A percentile compares a stretch with the other conserved stretches of the same genome.
Evolutionary conservation across 441 rosid genomes (phyloP).

Genomic region (Melastoma candidum): DNA sequence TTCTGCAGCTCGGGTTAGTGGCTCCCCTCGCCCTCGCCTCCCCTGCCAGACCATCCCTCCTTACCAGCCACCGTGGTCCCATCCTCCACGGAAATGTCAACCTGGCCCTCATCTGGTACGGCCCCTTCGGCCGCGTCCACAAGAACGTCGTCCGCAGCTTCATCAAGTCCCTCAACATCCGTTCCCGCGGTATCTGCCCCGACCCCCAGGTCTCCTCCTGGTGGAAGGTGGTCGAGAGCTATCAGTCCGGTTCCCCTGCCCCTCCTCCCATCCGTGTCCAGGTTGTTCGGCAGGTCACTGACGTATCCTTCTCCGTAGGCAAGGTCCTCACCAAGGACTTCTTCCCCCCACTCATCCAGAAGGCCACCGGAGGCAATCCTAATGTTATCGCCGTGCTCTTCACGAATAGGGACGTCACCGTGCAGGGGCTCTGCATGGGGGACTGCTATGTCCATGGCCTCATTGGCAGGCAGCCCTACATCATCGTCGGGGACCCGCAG

Average conservation of each 20-base stretch:
- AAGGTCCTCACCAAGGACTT: slow-evolving; percentile 26
- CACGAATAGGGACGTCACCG: slow-evolving; percentile 30
- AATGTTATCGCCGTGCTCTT: slow-evolving; percentile 30
- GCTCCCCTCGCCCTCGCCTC: neutral
- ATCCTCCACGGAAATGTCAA: slow-evolving; percentile 31
- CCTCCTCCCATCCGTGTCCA: slow-evolving; percentile 24
- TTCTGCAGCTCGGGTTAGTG: slow-evolving; percentile 10
- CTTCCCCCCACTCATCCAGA: slow-evolving; percentile 16
- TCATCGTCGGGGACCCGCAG: slow-evolving; percentile 51
- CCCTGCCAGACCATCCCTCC: neutral
- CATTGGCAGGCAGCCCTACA: slow-evolving; percentile 27
- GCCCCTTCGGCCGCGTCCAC: slow-evolving; percentile 29
- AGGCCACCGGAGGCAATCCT: slow-evolving; percentile 17
- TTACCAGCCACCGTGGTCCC: slow-evolving; percentile 27
- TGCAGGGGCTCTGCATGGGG: slow-evolving; percentile 42
- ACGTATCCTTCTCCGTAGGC: slow-evolving; percentile 28
- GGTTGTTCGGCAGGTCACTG: slow-evolving; percentile 25
- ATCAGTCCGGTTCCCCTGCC: slow-evolving; percentile 18
- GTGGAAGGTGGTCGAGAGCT: slow-evolving; percentile 59
- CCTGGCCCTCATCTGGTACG: slow-evolving; percentile 55
- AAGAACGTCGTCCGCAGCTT: slow-evolving; percentile 35
- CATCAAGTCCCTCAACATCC: slow-evolving; percentile 38
- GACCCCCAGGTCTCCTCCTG: slow-evolving; percentile 41
- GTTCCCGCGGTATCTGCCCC: slow-evolving; percentile 10
- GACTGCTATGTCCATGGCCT: slow-evolving; percentile 38